Evolutionary conservation across 495 filamentous ascomycete species (phyloP).

Genomic region (Aspergillus nanangensis): DNA sequence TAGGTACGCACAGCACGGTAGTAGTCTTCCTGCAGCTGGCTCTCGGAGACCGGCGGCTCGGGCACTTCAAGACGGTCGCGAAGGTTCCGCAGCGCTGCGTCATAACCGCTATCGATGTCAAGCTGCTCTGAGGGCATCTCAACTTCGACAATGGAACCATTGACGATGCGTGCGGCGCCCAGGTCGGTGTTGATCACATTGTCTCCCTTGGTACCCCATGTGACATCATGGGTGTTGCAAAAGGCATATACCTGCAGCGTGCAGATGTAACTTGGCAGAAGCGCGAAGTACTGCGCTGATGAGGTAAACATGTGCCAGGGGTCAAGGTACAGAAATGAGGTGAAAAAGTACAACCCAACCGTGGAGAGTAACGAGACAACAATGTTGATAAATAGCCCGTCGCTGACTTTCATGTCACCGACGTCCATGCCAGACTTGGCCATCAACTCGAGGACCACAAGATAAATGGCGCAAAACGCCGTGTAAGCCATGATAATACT

Average conservation of each 20-base stretch:
- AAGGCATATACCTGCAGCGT: conserved; percentile 98
- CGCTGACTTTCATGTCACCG: conserved; percentile 55
- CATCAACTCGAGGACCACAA: conserved; percentile 75
- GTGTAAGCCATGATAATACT: conserved; percentile 95
- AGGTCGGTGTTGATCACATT: conserved; percentile 91
- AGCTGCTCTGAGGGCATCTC: conserved; percentile 98
- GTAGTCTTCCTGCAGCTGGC: conserved; percentile 94
- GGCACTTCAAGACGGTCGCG: conserved; percentile 87
- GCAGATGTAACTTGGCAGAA: conserved; percentile 92
- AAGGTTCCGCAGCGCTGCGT: conserved; percentile 94
- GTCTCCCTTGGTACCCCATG: conserved; percentile 98
- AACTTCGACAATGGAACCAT: conserved; percentile 63
- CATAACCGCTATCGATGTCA: conserved; percentile 96
- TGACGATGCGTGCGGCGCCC: conserved; percentile 70
- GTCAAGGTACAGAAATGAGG: conserved; percentile 92
- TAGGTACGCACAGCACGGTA: conserved; percentile 97
- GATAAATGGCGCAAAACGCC: conserved; percentile 78
- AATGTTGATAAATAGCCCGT: conserved; percentile 90
- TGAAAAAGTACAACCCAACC: conserved; percentile 91
- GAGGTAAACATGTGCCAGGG: conserved; percentile 99
- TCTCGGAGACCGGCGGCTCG: conserved; percentile 54
- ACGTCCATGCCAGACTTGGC: conserved; percentile 37
- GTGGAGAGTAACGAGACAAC: conserved; percentile 87
- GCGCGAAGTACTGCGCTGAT: conserved; percentile 86
- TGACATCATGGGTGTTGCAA: conserved; percentile 99